These are phyloP conservation scores for Trichoderma sp. DNA, from an alignment of 2,329 filamentous ascomycete genomes.

Conservation along the genomic window DNA sequence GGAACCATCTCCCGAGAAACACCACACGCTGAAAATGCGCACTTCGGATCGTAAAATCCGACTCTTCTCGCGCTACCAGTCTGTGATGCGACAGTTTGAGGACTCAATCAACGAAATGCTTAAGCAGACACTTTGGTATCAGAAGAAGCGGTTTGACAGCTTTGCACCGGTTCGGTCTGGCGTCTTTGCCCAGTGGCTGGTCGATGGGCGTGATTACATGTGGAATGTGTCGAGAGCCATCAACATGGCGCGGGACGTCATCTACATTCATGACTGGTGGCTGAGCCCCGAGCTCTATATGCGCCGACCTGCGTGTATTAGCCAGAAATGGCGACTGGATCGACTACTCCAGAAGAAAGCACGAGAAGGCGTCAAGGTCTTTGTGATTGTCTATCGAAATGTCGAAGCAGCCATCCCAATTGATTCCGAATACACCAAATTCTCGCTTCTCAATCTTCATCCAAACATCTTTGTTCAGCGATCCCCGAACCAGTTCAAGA, in stretches of 20 bases:
- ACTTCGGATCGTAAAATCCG: conserved; percentile 93
- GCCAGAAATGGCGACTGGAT: conserved; percentile 96
- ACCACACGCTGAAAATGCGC: conserved; percentile 82
- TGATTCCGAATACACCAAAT: conserved; percentile 97
- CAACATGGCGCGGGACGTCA: conserved; percentile 94
- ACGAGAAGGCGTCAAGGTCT: conserved; percentile 92
- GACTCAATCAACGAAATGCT: conserved; percentile 89
- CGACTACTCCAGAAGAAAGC: conserved; percentile 91
- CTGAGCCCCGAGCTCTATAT: conserved; percentile 94
- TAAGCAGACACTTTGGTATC: conserved; percentile 76
- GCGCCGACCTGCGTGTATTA: conserved; percentile 89
- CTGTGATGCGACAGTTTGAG: conserved; percentile 86
- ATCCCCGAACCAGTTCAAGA: conserved; percentile 95
- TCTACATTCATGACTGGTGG: conserved; percentile 99
- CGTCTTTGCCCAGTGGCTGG: conserved; percentile 92
- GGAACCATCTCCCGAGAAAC: conserved; percentile 50
- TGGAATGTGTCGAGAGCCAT: conserved; percentile 98
- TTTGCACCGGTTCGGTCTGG: conserved; percentile 86
- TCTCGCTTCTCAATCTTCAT: conserved; percentile 89
- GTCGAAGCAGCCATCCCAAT: conserved; percentile 97
- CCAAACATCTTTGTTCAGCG: conserved; percentile 95
- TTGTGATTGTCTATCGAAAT: conserved; percentile 96
- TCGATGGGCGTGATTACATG: conserved; percentile 97
- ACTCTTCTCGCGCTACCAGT: conserved; percentile 85
- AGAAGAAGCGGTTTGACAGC: conserved; percentile 83